A percentile compares a stretch with the other conserved stretches of the same genome.
These are phyloP conservation scores for Hyaloperonospora arabidopsidis DNA, from an alignment of 352 stramenopile genomes.

Conservation along the genomic window DNA sequence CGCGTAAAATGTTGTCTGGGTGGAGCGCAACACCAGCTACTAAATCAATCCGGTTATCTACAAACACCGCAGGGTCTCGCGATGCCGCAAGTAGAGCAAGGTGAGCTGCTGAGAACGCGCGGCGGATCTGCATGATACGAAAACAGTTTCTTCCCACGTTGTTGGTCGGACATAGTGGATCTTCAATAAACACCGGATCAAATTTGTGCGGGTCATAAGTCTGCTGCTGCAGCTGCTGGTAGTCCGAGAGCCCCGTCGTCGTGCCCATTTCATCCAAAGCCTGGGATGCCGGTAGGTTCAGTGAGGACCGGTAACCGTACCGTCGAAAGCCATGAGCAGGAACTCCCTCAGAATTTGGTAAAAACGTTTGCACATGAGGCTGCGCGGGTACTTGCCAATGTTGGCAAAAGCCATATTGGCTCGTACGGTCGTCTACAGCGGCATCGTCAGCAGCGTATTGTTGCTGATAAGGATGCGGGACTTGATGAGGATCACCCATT, in stretches of 20 bases:
- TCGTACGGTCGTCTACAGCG: conserved; percentile 45
- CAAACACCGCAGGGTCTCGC: conserved; percentile 44
- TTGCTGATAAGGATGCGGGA: conserved; percentile 42
- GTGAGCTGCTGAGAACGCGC: conserved; percentile 68
- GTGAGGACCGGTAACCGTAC: conserved; percentile 60
- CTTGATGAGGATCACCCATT: conserved; percentile 29
- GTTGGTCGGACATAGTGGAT: conserved; percentile 89
- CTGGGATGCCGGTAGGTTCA: conserved; percentile 45
- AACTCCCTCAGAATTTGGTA: conserved; percentile 46
- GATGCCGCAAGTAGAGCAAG: conserved; percentile 56
- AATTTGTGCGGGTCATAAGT: conserved; percentile 86
- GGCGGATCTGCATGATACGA: conserved; percentile 87
- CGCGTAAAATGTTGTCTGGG: conserved; percentile 70
- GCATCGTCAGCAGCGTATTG: conserved; percentile 40
- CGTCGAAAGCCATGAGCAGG: conserved; percentile 52
- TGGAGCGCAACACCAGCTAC: conserved; percentile 65
- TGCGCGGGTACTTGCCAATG: conserved; percentile 56
- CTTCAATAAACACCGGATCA: conserved; percentile 92
- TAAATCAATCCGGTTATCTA: conserved; percentile 44
- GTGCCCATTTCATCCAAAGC: conserved; percentile 25
- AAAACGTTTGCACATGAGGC: conserved; percentile 31
- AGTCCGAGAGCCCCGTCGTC: conserved; percentile 34
- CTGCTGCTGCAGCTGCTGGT: conserved; percentile 35
- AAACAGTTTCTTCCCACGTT: conserved; percentile 96
- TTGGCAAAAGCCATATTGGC: conserved; percentile 35